Base-by-base conservation (phyloP, 495 filamentous ascomycete species). In the Podospora conica region DNA sequence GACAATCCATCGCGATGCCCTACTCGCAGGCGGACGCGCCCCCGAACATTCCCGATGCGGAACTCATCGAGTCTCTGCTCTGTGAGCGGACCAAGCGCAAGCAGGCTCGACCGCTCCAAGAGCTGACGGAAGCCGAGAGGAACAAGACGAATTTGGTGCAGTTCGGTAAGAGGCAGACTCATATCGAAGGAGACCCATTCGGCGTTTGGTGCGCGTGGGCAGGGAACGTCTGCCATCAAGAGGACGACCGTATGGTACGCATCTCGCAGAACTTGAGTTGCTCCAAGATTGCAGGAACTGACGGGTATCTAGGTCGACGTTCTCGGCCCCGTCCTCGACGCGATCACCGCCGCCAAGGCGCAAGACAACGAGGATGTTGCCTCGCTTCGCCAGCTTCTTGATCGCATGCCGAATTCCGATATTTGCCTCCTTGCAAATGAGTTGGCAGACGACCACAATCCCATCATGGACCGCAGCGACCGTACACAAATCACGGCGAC, bases 181-280 rank as follows among this genome's bases (percentile, higher is more conserved):
- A n/a, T 4, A 31, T 61, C 21, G 20, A 61, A 11, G 59, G 59
- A 6, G 59, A 61, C 31, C 59, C 59, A 8, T 53, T 53, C 20
- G 59, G 59, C 29, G 59, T 61, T 5, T 61, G 59, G 59, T 53
- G 15, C n/a, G 31, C 59, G 20, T 61, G 59, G 59, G 59, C 59
- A 22, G 59, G 33, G 20, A 61, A 61, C 12, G 33, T 61, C 11
- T 61, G 11, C 23, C 59, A 61, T 22, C 59, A 20, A 6, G 33
- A 31, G 3, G 59, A 61, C 33, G 10, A 40, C 5, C 15, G 33
- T n/a, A 53, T 61, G 9, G 59, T 61, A 9, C n/a, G 33, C 15
- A 12, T 31, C 4, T 3, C 12, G 1, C n/a, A 12, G 9, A 28
- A 4, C 22, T 6, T 20, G 31, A 9, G 15, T 7, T 48, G 18